Conservation (phyloP, 148 eudicot genomes). For the Diospyros lotus region DNA sequence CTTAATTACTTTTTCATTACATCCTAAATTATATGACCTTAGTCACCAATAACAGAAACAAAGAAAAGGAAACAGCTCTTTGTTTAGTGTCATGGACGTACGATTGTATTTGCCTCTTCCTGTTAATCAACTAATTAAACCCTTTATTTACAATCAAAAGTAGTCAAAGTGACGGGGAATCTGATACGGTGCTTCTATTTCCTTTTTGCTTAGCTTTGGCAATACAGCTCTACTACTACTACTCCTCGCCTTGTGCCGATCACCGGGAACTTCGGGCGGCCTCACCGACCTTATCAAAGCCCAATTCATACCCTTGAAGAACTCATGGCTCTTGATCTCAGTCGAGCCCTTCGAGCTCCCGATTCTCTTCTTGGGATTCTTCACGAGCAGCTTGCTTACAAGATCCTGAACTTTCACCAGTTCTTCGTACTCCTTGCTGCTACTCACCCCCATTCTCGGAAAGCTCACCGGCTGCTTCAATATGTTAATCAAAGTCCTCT, state of each 20-base stretch:
- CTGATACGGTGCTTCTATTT: conserved; percentile 68
- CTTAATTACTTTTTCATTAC: too few relatives aligned
- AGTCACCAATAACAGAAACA: neutral
- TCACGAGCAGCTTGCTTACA: conserved; percentile 55
- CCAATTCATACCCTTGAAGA: conserved; percentile 88
- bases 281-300: conserved; percentile 75
- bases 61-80: neutral
- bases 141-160: conserved; percentile 33
- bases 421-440: conserved; percentile 59
- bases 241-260: conserved; percentile 36
- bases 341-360: conserved; percentile 66
- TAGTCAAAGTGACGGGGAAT: conserved; percentile 78
- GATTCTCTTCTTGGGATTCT: conserved; percentile 75
- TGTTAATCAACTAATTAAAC: neutral
- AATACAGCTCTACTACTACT: conserved; percentile 25
- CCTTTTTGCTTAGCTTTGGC: conserved; percentile 65
- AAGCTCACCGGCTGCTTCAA: conserved; percentile 53
- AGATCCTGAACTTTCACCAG: conserved; percentile 61
- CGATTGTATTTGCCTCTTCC: too few relatives aligned
- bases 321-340: conserved; percentile 73
- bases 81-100: neutral
- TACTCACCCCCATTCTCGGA: conserved; percentile 44
- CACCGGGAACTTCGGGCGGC: conserved; percentile 77
- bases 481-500: conserved; percentile 60
- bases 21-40: too few relatives aligned